Conservation (phyloP, 768 basidiomycete species). For the Amanita pseudoporphyria region DNA sequence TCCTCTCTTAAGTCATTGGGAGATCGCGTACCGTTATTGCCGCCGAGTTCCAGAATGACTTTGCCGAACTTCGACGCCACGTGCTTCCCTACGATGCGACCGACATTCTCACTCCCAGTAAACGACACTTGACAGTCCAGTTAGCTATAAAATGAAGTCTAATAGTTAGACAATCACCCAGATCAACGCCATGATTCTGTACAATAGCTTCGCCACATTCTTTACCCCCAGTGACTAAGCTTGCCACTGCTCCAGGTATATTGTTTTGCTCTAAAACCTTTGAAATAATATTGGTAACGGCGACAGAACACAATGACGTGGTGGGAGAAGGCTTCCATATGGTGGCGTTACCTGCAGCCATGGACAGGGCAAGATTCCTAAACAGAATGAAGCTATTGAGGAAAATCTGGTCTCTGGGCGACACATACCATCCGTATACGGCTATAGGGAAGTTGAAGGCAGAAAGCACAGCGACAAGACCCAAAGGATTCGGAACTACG, state of each 20-base stretch:
- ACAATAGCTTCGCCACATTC: constrained; percentile 76
- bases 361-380: constrained; percentile 85
- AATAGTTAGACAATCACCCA: constrained; percentile 39
- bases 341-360: constrained; percentile 88
- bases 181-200: constrained; percentile 61
- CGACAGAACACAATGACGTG: constrained; percentile 86
- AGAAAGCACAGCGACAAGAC: constrained; percentile 62
- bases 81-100: constrained; percentile 76
- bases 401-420: too few species aligned
- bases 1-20: constrained; percentile 9
- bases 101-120: constrained; percentile 87
- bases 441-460: constrained; percentile 98
- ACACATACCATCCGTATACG: constrained; percentile 75
- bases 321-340: constrained; percentile 93
- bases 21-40: constrained; percentile 73
- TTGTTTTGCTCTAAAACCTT: constrained; percentile 73
- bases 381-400: too few species aligned
- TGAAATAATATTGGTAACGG: constrained; percentile 78
- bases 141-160: neutral
- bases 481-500: constrained; percentile 84
- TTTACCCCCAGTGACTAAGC: constrained; percentile 76
- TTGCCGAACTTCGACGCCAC: constrained; percentile 89
- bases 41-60: constrained; percentile 83
- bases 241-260: constrained; percentile 75
- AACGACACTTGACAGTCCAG: constrained; percentile 61